Evolutionary conservation across 768 basidiomycete genomes (phyloP), one percentile per base, ranked within the genome.

Genomic region (Mycena epipterygia): DNA sequence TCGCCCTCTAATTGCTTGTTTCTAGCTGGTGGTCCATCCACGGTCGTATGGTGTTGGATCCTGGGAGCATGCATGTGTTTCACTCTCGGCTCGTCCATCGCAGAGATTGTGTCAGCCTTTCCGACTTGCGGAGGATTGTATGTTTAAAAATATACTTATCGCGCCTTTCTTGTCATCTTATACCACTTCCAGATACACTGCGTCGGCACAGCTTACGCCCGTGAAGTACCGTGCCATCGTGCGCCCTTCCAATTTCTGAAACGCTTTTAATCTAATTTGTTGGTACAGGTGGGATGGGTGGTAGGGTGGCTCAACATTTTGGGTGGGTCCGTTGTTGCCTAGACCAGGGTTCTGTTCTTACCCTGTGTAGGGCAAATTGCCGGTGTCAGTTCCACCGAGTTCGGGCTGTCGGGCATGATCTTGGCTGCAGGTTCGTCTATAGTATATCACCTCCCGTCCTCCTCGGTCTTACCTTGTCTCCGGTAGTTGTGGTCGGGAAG

Each of bases 281-380:
- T n/a, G 25, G 48, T 46, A 33, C 51, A 90, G 89, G 85, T 93
- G 39, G 92, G 92, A 32, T 93, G 92, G 92, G 80, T 93, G 13
- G 93, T 94, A 21, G 93, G 93, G 56, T 94, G 93, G 93, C 85
- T 95, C 49, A 95, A 95, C 77, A 89, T 94, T 46, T 87, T 94
- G 19, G 93, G 91, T 88, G 70, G 23, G 81, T 76, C 23, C 39
- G 39, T 74, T 30, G 12, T 30, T 13, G 57, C 25, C 14, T 39
- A 7, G 9, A 8, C 5, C 23, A 42, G 25, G 41, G 11, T 46
- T 21, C 5, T 14, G 49, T 55, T 30, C 35, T 27, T 59, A 23
- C 35, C 19, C 3, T 46, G 19, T 9, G 23, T 71, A 89, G 90
- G 93, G 39, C 94, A 95, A 80, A 89, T 95, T 64, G 94, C 95